phyloP scores from a whole-genome alignment of 2,329 filamentous ascomycete genomes.

The Pseudopyrenochaeta lycopersici region DNA sequence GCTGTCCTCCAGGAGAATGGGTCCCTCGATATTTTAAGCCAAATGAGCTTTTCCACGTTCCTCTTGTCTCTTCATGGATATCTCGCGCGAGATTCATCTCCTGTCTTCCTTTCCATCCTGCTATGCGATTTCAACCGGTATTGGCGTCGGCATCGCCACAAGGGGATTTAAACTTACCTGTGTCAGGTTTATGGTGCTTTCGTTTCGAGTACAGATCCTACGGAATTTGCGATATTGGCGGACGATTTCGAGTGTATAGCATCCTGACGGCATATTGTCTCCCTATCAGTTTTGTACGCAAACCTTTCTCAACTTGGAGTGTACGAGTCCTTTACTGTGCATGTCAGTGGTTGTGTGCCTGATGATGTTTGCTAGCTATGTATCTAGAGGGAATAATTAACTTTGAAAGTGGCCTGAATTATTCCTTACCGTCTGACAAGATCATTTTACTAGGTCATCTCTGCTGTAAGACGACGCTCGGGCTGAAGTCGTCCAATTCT shows the following conservation, averaged over 20 bases:
- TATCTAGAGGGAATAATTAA: background rate
- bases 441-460: too few species aligned
- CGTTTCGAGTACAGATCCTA: background rate
- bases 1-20: background rate
- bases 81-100: background rate
- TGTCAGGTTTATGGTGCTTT: background rate
- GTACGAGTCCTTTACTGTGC: background rate
- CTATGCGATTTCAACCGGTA: background rate
- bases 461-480: too few species aligned
- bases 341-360: background rate
- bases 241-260: slow-evolving; percentile 2
- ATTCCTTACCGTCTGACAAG: background rate
- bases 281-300: background rate
- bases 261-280: background rate
- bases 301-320: background rate
- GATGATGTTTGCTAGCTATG: background rate
- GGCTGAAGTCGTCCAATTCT: too few species aligned
- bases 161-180: background rate
- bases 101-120: background rate
- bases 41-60: background rate
- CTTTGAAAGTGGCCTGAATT: background rate
- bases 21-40: background rate
- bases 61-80: background rate
- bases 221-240: background rate
- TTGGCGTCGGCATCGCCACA: background rate